Evolutionary conservation across 148 eudicot genomes (phyloP).

Genomic region (Cornus kousa): DNA sequence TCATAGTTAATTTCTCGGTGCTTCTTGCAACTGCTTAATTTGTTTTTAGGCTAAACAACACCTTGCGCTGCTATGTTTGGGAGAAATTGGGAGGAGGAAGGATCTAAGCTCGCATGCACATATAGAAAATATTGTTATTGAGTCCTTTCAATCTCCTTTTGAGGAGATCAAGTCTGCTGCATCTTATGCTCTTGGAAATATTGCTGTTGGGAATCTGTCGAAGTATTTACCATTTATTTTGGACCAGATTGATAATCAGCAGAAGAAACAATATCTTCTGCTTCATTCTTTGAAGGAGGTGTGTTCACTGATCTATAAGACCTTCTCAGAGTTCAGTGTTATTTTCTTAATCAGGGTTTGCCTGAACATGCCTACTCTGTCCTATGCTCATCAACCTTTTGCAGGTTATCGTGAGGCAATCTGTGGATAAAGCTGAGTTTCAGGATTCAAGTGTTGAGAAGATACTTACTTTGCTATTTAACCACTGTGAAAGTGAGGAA

Average conservation of each 20-base stretch:
- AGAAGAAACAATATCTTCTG: constrained; percentile 89
- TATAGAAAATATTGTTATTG: constrained; percentile 89
- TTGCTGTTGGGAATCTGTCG: constrained; percentile 89
- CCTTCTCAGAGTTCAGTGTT: neutral
- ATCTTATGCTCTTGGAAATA: constrained; percentile 86
- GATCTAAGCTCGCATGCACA: constrained; percentile 89
- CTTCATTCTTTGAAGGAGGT: constrained; percentile 99
- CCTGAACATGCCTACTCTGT: neutral
- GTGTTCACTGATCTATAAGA: constrained; percentile 12
- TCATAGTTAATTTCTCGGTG: neutral
- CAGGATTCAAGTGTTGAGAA: constrained; percentile 95
- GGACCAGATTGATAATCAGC: constrained; percentile 97
- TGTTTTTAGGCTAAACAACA: constrained; percentile 81
- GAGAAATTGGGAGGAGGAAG: constrained; percentile 95
- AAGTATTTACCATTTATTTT: constrained; percentile 92
- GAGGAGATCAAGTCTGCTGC: constrained; percentile 99
- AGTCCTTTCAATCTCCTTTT: constrained; percentile 95
- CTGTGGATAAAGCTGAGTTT: constrained; percentile 95
- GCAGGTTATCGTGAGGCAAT: constrained; percentile 97
- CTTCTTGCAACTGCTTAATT: constrained; percentile 4
- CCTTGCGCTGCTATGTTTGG: constrained; percentile 91
- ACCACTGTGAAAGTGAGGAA: constrained; percentile 98
- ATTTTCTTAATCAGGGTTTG: neutral
- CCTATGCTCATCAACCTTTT: neutral
- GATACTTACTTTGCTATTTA: constrained; percentile 82